Evolutionary conservation across 1,139 yeast species (phyloP), one percentile per base, ranked within the genome.

Genomic region (Nakaseomyces nivariensis): DNA sequence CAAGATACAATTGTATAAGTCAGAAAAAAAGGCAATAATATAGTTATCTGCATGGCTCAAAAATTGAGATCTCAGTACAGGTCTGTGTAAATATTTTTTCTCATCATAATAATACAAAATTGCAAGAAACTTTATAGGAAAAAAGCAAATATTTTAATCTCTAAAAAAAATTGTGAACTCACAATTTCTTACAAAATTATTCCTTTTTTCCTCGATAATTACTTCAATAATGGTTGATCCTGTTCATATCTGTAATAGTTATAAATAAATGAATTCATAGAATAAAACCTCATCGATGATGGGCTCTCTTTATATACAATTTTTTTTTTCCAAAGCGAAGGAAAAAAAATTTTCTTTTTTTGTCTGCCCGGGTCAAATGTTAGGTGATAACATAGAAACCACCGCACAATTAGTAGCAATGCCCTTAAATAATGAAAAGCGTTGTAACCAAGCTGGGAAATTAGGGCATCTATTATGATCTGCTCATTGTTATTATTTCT

Each of bases 11-110:
- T 17, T 17, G 22, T 17, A 17, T 17, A 9, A 11, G 31, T 38
- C 42, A 38, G 42, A 52, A 56, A 51, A 56, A 65, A 64, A 66
- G 69, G 72, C 70, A 63, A 64, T 62, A 58, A 57, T 51, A 54
- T 52, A 49, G 52, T 62, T 63, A 52, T 64, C 69, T 64, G 67
- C 69, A 65, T 54, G 50, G 61, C 57, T 49, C 59, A 53, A 26
- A 11, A 41, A 41, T 29, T n/a, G 34, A 56, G 60, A 60, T 60
- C 59, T 70, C 71, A 69, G 73, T 65, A 66, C 73, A 70, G 73
- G 73, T 70, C 73, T 70, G 73, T 70, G 72, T 64, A 65, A 59
- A 66, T 40, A 66, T 58, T 58, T 62, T 62, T 57, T 64, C 58
- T 70, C 73, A 70, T 70, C 72, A 69, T 62, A 49, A 47, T 10